Base-by-base conservation (phyloP, 345 rosid genomes). In the Mercurialis annua region DNA sequence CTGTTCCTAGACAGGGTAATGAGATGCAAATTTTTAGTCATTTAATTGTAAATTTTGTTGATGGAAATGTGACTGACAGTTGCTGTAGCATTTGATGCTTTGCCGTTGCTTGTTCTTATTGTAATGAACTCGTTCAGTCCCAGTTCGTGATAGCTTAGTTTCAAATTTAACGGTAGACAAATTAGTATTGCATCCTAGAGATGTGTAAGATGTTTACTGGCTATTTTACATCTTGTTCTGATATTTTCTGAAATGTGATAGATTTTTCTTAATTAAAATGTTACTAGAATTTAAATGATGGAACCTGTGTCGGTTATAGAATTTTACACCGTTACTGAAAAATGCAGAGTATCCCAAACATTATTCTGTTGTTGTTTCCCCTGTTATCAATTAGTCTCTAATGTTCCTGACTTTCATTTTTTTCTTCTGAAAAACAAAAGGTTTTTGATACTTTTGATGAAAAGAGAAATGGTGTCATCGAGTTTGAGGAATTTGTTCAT, bases 1-100 rank as follows among this genome's bases (percentile, higher is more conserved):
- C 90, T 92, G 53, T 90, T 92, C 77, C 82, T 90, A 12, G 98
- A 90, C 55, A 72, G 93, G 97, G 98, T 92, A 77, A 81, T 78
- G 66, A 44, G 30, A 44, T 68, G 48, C 34, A 23, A 36, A 26
- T 42, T 59, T 31, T 40, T 3, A 44, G 2, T 59, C 20, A 7
- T 33, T 46, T 26, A 31, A 17, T 48, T 31, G 36, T 27, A n/a
- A 42, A 47, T 33, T 48, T 42, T 42, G 9, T 27, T 26, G n/a
- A n/a, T n/a, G n/a, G 40, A 40, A 40, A 40, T 40, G 44, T 40
- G 44, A 40, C 44, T 4, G 44, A 34, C 40, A 34, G 40, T 34
- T 34, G 40, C 9, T 3, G 5, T 34, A 34, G 40, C 40, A 34
- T 34, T 34, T 34, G 40, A 34, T 34, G 40, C 5, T 3, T 34